Evolutionary conservation across 2,329 filamentous ascomycete species (phyloP), one percentile per base, ranked within the genome.

Genomic region (Paecilomyces niveus): DNA sequence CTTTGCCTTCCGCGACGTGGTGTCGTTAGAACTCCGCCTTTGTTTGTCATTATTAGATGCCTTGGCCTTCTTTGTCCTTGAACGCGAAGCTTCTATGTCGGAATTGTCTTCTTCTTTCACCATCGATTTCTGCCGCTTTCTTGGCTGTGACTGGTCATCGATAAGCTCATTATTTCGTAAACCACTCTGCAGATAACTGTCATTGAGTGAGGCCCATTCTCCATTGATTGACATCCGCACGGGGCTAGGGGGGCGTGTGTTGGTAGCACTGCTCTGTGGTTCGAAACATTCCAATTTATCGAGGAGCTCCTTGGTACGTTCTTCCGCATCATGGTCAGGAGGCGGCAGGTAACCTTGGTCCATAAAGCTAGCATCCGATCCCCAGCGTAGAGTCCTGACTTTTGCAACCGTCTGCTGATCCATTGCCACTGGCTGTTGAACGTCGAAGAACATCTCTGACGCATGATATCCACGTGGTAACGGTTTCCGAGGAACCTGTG

Each of bases 341-440:
- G 78, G 77, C 0, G 85, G 82, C 6, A 83, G 74, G 65, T 86
- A 90, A n/a, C 79, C 81, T 64, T 84, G 82, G 5, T 79, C 70
- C 61, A 76, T 80, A 68, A 90, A 90, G 58, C 78, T 83, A n/a
- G 80, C 70, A 70, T 90, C 88, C 0, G 88, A 88, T 9, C 88
- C 88, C 83, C 85, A 90, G 61, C 83, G 82, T 52, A 88, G 77
- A 56, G 71, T 67, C 10, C 70, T 68, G 21, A 65, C 66, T 78
- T 66, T 78, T 58, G 72, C 69, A 56, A 68, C 73, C 35, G 72
- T 72, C 66, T 72, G 72, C 59, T 72, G 71, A 60, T 72, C 72
- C 21, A 64, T 64, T 1, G 69, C 66, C 24, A 70, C 66, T 1
- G 71, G 68, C 33, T 75, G 67, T 33, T 68, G 68, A 5, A 70